Evolutionary conservation across 1,284 basidiomycete genomes (phyloP).

Genomic region (Clitocybe nebularis): DNA sequence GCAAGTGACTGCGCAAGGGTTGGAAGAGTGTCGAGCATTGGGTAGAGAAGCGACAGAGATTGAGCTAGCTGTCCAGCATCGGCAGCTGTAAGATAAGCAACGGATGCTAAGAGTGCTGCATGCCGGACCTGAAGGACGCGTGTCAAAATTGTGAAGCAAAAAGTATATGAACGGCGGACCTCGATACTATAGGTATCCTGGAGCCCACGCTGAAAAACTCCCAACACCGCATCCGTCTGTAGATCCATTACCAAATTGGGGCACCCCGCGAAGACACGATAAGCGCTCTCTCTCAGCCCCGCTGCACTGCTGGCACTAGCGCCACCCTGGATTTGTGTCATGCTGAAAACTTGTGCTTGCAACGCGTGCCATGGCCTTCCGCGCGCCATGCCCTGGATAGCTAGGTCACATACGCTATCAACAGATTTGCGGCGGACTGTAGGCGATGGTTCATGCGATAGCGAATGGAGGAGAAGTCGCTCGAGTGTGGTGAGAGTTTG

Average conservation of each 20-base stretch:
- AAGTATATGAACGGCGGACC: conserved; percentile 31
- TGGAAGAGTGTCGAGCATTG: conserved; percentile 66
- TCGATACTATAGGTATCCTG: conserved; percentile 60
- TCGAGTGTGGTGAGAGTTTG: conserved; percentile 65
- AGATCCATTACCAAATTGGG: conserved; percentile 72
- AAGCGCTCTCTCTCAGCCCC: conserved; percentile 51
- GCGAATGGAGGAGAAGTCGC: conserved; percentile 62
- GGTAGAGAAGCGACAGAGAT: conserved; percentile 52
- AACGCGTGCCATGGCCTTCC: conserved; percentile 77
- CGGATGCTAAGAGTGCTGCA: conserved; percentile 57
- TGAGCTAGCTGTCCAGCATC: conserved; percentile 56
- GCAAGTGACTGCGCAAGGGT: conserved; percentile 41
- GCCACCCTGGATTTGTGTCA: conserved; percentile 46
- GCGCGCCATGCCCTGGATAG: conserved; percentile 65
- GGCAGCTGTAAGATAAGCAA: conserved; percentile 56
- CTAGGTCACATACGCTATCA: conserved; percentile 70
- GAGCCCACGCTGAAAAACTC: conserved; percentile 60
- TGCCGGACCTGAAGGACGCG: conserved; percentile 44
- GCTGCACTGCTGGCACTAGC: conserved; percentile 39
- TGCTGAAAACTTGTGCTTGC: conserved; percentile 63
- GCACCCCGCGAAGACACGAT: conserved; percentile 62
- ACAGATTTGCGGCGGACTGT: conserved; percentile 65
- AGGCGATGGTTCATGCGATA: conserved; percentile 53
- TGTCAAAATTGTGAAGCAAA: conserved; percentile 2
- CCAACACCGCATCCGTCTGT: conserved; percentile 60